Evolutionary conservation across 768 basidiomycete species (phyloP), one percentile per base, ranked within the genome.

Genomic region (Tremella fuciformis): DNA sequence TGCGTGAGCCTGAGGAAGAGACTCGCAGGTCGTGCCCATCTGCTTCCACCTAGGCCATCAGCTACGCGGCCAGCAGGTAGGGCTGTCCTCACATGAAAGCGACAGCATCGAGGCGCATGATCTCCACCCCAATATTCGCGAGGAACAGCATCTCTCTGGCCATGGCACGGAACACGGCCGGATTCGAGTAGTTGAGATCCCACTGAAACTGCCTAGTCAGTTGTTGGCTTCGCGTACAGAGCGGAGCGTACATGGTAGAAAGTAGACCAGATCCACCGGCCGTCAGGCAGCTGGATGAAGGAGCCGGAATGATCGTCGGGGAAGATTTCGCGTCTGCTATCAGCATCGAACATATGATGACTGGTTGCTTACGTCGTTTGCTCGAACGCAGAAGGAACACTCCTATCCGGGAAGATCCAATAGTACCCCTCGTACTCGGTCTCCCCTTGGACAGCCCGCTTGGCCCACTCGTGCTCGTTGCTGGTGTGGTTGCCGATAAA

Each of bases 171-270:
- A 57, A 57, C 19, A 57, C 56, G 13, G 56, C 56, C 9, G 56
- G 56, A 18, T 57, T 57, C 7, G 56, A 57, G 56, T 57, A 57
- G 34, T 57, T 57, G 19, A 57, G 37, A 25, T 57, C 56, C 56
- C 56, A 57, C 50, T 57, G 56, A 37, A 57, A 57, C 47, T 57
- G 44, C 19, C 16, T 13, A n/a, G 44, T 34, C 26, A 7, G 44
- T 19, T 4, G 18, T 46, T n/a, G 18, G 44, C 11, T 3, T n/a
- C n/a, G n/a, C 8, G 38, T 8, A 11, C 3, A 37, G 51, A 8
- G 38, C 18, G 9, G 41, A 41, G 19, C 54, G 15, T 26, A 55
- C 54, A 24, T 55, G 56, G 48, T 57, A 57, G 37, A 57, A 57
- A 15, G 56, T 57, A 7, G 56, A 57, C 56, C 56, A 57, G 13